These are phyloP conservation scores for Immersiella caudata DNA, from an alignment of 495 filamentous ascomycete genomes.

Conservation along the genomic window DNA sequence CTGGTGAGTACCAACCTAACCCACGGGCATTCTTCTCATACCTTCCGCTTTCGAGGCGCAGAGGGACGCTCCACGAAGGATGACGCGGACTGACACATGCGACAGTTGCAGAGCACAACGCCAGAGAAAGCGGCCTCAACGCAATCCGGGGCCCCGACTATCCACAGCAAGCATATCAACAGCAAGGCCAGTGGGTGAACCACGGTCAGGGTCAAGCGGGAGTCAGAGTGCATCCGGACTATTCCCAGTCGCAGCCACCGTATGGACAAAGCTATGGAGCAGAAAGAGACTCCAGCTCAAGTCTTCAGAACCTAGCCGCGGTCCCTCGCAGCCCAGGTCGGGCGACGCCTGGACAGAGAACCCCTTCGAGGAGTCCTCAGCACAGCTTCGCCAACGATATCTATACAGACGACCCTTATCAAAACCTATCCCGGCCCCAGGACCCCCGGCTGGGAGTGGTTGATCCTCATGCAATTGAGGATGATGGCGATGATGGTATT, in stretches of 20 bases:
- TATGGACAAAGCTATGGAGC: conserved; percentile 14
- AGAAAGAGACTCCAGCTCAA: conserved; percentile 26
- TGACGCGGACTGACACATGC: background rate
- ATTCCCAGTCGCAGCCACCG: conserved; percentile 26
- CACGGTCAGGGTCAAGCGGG: conserved; percentile 36
- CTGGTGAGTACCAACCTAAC: background rate
- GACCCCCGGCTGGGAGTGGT: conserved; percentile 60
- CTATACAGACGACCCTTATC: conserved; percentile 50
- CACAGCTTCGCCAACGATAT: conserved; percentile 32
- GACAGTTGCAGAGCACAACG: conserved; percentile 71
- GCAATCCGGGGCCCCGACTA: conserved; percentile 59
- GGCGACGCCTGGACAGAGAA: conserved; percentile 31
- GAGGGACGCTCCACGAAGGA: background rate
- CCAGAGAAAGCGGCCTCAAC: conserved; percentile 72
- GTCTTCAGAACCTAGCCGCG: conserved; percentile 29
- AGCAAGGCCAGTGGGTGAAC: conserved; percentile 35
- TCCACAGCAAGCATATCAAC: conserved; percentile 41
- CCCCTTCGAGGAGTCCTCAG: conserved; percentile 33
- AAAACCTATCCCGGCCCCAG: conserved; percentile 61
- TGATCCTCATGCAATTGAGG: conserved; percentile 77
- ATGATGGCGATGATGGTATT: conserved; percentile 85
- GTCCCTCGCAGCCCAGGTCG: conserved; percentile 22
- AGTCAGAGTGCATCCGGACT: conserved; percentile 22
- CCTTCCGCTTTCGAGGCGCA: background rate
- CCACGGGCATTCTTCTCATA: too few species aligned